These are phyloP conservation scores for Pythium utonaiense DNA, from an alignment of 352 stramenopile species.

Conservation along the genomic window DNA sequence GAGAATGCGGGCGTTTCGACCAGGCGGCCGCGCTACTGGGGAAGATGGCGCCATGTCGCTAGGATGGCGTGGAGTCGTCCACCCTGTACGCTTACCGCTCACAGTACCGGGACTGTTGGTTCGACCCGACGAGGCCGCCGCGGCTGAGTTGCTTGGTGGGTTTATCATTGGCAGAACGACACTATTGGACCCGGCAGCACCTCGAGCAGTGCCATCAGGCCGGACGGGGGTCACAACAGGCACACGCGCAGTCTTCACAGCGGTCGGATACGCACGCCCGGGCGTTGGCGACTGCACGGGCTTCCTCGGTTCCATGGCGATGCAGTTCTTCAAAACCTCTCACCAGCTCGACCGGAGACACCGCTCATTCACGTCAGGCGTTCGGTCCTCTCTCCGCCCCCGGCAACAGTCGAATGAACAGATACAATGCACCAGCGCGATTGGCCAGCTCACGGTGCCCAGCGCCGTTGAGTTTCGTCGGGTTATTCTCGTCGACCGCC, in stretches of 20 bases:
- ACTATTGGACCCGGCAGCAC: neutral
- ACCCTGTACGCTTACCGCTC: slow-evolving; percentile 25
- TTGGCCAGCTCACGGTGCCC: neutral
- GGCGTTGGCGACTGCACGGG: slow-evolving; percentile 5
- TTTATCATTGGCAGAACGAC: slow-evolving; percentile 24
- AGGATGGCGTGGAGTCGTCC: slow-evolving; percentile 39
- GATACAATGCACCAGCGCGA: neutral
- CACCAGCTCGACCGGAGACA: neutral
- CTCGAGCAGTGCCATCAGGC: neutral
- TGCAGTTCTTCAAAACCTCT: neutral
- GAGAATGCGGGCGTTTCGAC: slow-evolving; percentile 3
- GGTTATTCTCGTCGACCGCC: slow-evolving; percentile 15
- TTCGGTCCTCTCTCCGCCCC: neutral
- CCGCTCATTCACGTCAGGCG: neutral
- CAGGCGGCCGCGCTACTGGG: slow-evolving; percentile 4
- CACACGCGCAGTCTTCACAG: slow-evolving; percentile 8
- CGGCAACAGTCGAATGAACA: neutral
- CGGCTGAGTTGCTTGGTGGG: slow-evolving; percentile 4
- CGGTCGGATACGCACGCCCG: slow-evolving; percentile 5
- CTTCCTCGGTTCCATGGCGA: slow-evolving; percentile 14
- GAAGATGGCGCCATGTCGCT: neutral
- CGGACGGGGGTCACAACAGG: slow-evolving; percentile 2
- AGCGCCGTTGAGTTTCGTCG: neutral
- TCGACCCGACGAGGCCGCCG: neutral
- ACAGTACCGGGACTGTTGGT: slow-evolving; percentile 3